Conservation (phyloP, 1,284 basidiomycete genomes). For the Taiwanofungus camphoratus region DNA sequence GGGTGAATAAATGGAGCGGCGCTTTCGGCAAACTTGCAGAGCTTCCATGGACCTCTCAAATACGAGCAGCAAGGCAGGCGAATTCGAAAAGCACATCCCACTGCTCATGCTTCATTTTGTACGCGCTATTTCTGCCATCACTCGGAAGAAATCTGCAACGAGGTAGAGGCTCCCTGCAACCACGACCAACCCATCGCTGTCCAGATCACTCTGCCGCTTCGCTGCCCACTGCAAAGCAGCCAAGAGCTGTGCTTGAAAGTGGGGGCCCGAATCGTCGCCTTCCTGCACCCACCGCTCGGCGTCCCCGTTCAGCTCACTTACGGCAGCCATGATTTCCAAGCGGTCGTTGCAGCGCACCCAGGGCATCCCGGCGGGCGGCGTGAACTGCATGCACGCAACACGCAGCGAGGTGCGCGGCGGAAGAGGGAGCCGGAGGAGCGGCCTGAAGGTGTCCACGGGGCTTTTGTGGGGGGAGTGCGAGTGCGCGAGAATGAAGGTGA, state of each 20-base stretch:
- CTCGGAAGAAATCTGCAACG: conserved; percentile 82
- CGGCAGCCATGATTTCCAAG: conserved; percentile 39
- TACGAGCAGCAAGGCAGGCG: no score
- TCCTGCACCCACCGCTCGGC: conserved; percentile 38
- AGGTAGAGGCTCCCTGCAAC: conserved; percentile 90
- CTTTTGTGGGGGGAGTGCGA: conserved; percentile 82
- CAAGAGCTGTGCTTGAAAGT: conserved; percentile 14
- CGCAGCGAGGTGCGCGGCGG: conserved; percentile 19
- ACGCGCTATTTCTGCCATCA: conserved; percentile 27
- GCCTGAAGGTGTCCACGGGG: conserved; percentile 61
- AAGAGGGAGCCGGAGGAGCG: conserved; percentile 39
- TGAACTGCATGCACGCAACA: conserved; percentile 58
- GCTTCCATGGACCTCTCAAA: no score
- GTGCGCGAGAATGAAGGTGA: conserved; percentile 72
- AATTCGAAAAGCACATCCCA: background rate
- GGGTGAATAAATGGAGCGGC: no score
- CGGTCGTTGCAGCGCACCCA: conserved; percentile 73
- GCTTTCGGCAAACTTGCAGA: no score
- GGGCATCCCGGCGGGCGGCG: conserved; percentile 83
- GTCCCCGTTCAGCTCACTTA: conserved; percentile 35
- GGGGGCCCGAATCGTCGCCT: conserved; percentile 17
- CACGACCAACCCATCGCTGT: conserved; percentile 46
- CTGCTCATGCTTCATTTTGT: no score
- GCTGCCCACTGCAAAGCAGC: conserved; percentile 20
- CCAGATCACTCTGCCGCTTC: conserved; percentile 17